Base-by-base conservation (phyloP, 2,329 filamentous ascomycete species). In the Corinectria fuckeliana region DNA sequence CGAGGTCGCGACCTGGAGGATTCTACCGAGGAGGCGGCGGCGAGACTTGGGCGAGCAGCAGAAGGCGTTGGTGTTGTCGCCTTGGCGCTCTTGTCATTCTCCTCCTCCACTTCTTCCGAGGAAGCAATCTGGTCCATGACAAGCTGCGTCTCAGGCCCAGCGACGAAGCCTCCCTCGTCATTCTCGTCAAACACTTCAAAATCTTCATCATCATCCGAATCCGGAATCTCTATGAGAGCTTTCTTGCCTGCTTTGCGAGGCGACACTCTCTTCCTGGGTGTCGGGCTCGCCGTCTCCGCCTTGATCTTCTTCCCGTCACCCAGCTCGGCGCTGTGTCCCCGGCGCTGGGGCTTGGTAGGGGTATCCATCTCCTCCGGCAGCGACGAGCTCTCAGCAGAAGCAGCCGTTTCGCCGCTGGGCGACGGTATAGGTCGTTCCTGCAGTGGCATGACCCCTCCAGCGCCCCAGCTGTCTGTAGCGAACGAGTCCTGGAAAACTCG, bases 401-500 rank as follows among this genome's bases (percentile, higher is more conserved):
- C 21, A 10, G 11, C 20, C 21, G 38, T 47, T 11, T 54, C 32
- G 41, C 56, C 57, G 4, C 56, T 62, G 3, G 60, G 61, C 2
- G 66, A 62, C 14, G 55, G 61, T 3, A 67, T 45, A 3, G 63
- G 41, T 2, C 63, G 48, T 50, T 60, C 62, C 9, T 56, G 56
- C 2, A 67, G 53, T 16, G 70, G 69, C 16, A 71, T 70, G 21
- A 60, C 65, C 1, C 63, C 51, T 8, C 52, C 52, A 1, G 75
- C 70, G 4, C 55, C 64, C 71, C 69, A 74, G 25, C 71, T 76
- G n/a, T 71, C 71, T 4, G 75, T 75, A 16, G 75, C 77, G 63
- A 76, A 82, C 8, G 81, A 81, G 56, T 83, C 81, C 50, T 81
- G 72, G 18, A 83, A 77, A 2, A 78, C 75, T n/a, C 78, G 61